These are phyloP conservation scores for Allantophomopsis cytisporea DNA, from an alignment of 2,329 filamentous ascomycete genomes.

Conservation along the genomic window DNA sequence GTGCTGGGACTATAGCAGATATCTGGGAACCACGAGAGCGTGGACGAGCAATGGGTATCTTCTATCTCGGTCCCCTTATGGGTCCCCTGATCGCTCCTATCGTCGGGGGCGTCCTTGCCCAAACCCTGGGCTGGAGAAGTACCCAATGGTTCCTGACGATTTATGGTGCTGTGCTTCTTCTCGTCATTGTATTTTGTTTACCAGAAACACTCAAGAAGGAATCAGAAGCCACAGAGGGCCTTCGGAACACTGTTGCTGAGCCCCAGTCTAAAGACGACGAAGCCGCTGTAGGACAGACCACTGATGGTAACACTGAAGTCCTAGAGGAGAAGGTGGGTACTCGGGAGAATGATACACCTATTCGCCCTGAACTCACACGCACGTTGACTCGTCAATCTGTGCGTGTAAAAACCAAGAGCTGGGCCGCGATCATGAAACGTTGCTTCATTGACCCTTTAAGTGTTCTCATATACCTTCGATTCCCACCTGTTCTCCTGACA, in stretches of 20 bases:
- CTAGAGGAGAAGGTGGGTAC: slow-evolving; percentile 2
- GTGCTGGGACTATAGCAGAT: slow-evolving; percentile 72
- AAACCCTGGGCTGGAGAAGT: slow-evolving; percentile 59
- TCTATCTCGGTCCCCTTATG: slow-evolving; percentile 66
- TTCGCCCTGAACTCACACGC: slow-evolving; percentile 21
- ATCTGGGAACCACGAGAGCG: slow-evolving; percentile 63
- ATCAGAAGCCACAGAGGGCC: not conserved
- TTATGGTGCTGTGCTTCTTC: slow-evolving; percentile 46
- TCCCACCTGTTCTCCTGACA: slow-evolving; percentile 56
- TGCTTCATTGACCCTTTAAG: slow-evolving; percentile 56
- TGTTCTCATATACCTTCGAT: slow-evolving; percentile 56
- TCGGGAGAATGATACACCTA: not conserved
- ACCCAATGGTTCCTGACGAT: slow-evolving; percentile 67
- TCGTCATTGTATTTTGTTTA: slow-evolving; percentile 44
- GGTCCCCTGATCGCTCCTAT: slow-evolving; percentile 67
- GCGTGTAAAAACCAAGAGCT: slow-evolving; percentile 34
- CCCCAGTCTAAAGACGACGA: slow-evolving; percentile 15
- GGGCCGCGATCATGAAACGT: slow-evolving; percentile 37
- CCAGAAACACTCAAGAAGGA: slow-evolving; percentile 43
- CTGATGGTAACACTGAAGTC: not conserved
- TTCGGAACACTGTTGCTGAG: slow-evolving; percentile 1
- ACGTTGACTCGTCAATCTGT: slow-evolving; percentile 48
- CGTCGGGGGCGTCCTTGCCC: slow-evolving; percentile 58
- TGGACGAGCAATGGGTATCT: slow-evolving; percentile 69
- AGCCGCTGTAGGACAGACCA: slow-evolving; percentile 2